phyloP scores from a whole-genome alignment of 805 yeast genomes.

The Candida tallmaniae region DNA sequence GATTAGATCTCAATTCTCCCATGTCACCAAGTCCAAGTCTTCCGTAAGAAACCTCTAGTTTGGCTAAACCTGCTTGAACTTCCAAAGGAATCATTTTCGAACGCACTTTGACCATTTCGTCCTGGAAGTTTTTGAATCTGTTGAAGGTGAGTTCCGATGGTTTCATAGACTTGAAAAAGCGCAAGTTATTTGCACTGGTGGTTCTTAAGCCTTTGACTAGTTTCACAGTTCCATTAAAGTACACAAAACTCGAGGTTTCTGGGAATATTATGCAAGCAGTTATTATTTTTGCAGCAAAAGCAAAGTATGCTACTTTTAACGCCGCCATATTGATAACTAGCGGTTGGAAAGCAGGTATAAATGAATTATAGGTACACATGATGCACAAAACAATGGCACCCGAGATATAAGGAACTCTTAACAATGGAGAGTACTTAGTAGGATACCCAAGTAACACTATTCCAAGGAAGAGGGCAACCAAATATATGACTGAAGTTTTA shows the following conservation, averaged over 20 bases:
- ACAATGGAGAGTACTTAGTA: slow-evolving; percentile 15
- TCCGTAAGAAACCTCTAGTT: slow-evolving; percentile 23
- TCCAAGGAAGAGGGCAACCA: slow-evolving; percentile 20
- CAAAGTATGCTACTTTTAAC: slow-evolving; percentile 22
- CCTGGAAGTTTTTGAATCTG: slow-evolving; percentile 17
- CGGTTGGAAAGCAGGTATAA: slow-evolving; percentile 25
- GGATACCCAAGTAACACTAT: slow-evolving; percentile 20
- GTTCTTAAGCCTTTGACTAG: slow-evolving; percentile 12
- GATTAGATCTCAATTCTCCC: slow-evolving; percentile 20
- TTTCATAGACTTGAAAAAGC: slow-evolving; percentile 20
- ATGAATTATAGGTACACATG: slow-evolving; percentile 21
- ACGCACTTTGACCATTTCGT: slow-evolving; percentile 17
- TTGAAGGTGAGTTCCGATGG: slow-evolving; percentile 23
- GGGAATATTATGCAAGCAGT: slow-evolving; percentile 22
- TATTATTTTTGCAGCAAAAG: slow-evolving; percentile 18
- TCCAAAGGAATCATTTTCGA: slow-evolving; percentile 17
- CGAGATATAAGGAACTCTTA: slow-evolving; percentile 16
- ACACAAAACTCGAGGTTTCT: slow-evolving; percentile 19
- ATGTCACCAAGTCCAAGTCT: slow-evolving; percentile 24
- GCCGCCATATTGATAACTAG: slow-evolving; percentile 14
- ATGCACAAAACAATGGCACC: slow-evolving; percentile 20
- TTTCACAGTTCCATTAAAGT: slow-evolving; percentile 15
- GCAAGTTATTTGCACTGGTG: slow-evolving; percentile 16
- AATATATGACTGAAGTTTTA: slow-evolving; percentile 18
- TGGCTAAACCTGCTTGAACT: slow-evolving; percentile 14